Base-by-base conservation (phyloP, 176 grass and related monocot genomes). In the Raddia guianensis region DNA sequence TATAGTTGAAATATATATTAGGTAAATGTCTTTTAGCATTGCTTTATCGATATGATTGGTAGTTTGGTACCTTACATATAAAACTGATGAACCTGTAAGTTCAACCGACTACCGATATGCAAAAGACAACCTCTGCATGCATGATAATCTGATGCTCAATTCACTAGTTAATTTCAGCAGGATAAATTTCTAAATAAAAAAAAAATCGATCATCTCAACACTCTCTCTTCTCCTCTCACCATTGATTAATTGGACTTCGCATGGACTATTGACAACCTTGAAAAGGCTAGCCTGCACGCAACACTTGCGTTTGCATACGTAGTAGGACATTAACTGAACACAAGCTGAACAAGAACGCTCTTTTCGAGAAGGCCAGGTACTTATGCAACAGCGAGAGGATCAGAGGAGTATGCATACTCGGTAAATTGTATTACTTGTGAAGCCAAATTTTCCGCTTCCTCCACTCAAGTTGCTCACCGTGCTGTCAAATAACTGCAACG, bases 41-140 rank as follows among this genome's bases (percentile, higher is more conserved):
- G 60, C 27, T 78, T 83, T 73, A 64, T 27, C 18, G 66, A 9
- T 49, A 72, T 73, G 68, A 73, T 86, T 63, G 40, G 40, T 37
- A 45, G 68, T 66, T 86, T 63, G 40, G 40, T 37, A 45, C 43
- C 57, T 9, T 57, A 6, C 57, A 35, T 65, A 76, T 1, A 79
- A 72, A n/a, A 49, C 40, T 63, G 14, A 7, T n/a, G 73, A 71
- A 64, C 73, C 8, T 77, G 48, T 18, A 51, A 21, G 47, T 70
- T 68, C 46, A 66, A 49, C 49, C 9, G 16, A 47, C 8, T 44
- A 37, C 55, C 49, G 20, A 33, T 54, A 46, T 81, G 78, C n/a
- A 69, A 76, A 78, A 19, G 47, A 40, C 56, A 72, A 18, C 13
- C 32, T 40, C 40, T 9, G 42, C 63, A 48, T 9, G 21, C 43